Evolutionary conservation across 441 rosid species (phyloP), one percentile per base, ranked within the genome.

Genomic region (Pelargonium cotyledonis): DNA sequence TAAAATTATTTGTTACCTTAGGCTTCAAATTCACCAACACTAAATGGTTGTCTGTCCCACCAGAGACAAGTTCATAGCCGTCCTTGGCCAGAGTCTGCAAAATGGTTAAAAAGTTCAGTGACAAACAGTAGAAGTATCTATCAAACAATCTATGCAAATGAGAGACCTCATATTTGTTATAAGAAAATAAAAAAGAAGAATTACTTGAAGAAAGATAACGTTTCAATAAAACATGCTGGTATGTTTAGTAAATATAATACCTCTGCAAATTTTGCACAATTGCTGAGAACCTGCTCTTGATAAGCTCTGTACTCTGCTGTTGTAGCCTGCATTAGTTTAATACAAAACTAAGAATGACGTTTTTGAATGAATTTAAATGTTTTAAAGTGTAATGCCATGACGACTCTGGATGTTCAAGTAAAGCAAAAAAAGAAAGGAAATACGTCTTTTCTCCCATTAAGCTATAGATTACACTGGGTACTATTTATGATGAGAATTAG

Each of bases 231-330:
- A 74, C 64, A 62, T 31, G 62, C 49, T 63, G 61, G 62, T 29
- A 14, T 19, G 55, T 66, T 57, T 23, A 43, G 26, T 44, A 29
- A 43, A 63, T n/a, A 41, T 19, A 29, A 41, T 71, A 75, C 78
- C 78, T 75, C 60, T 8, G 78, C 78, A 67, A 75, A 75, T 55
- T 71, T 75, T 11, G 74, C 65, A n/a, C 74, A 75, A 57, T 75
- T 75, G 46, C 72, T 71, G 68, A 75, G 75, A 63, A 75, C 78
- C 64, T 75, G 78, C 68, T 75, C 78, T 57, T 75, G 78, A 57
- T 75, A 75, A 60, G 78, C 78, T 57, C 57, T 75, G 78, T 75
- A 75, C 69, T 75, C 78, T 41, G 78, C 62, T 49, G 78, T 75
- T 67, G 78, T 75, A 53, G 78, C 78, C 78, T 75, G 44, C 49